phyloP scores from a whole-genome alignment of 352 stramenopile genomes.

The Phytopythium kandeliae region DNA sequence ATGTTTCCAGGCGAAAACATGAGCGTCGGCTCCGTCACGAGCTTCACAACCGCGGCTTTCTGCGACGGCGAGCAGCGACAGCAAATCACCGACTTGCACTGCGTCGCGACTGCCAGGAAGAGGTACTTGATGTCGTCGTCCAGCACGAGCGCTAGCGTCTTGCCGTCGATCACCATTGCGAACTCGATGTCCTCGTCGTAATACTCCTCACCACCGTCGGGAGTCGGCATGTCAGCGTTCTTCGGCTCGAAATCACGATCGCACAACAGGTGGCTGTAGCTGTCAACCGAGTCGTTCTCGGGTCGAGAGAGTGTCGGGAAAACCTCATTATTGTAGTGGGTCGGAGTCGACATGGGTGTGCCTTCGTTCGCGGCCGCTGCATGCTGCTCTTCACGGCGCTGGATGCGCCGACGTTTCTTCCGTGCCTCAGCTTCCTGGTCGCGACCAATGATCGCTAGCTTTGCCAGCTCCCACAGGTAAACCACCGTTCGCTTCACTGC shows the following conservation, averaged over 20 bases:
- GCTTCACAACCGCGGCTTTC: slow-evolving; percentile 82
- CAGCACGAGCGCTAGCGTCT: slow-evolving; percentile 74
- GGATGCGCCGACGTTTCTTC: slow-evolving; percentile 58
- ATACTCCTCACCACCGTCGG: slow-evolving; percentile 49
- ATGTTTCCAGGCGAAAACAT: slow-evolving; percentile 89
- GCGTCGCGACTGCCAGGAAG: slow-evolving; percentile 80
- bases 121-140: slow-evolving; percentile 89
- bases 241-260: slow-evolving; percentile 75
- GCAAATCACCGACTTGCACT: slow-evolving; percentile 89
- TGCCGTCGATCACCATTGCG: slow-evolving; percentile 89
- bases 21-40: slow-evolving; percentile 82
- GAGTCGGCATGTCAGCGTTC: slow-evolving; percentile 21
- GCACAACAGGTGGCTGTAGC: slow-evolving; percentile 48
- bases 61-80: slow-evolving; percentile 81
- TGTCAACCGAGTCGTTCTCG: slow-evolving; percentile 52
- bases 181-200: slow-evolving; percentile 81
- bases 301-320: slow-evolving; percentile 38
- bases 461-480: slow-evolving; percentile 61
- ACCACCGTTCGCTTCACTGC: slow-evolving; percentile 63
- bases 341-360: slow-evolving; percentile 26
- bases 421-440: slow-evolving; percentile 62
- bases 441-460: slow-evolving; percentile 63
- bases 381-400: slow-evolving; percentile 39
- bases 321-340: slow-evolving; percentile 61
- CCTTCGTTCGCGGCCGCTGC: slow-evolving; percentile 15